A percentile compares a stretch with the other conserved stretches of the same genome.
These are phyloP conservation scores for Xylariales sp. DNA, from an alignment of 2,329 filamentous ascomycete species.

Conservation along the genomic window DNA sequence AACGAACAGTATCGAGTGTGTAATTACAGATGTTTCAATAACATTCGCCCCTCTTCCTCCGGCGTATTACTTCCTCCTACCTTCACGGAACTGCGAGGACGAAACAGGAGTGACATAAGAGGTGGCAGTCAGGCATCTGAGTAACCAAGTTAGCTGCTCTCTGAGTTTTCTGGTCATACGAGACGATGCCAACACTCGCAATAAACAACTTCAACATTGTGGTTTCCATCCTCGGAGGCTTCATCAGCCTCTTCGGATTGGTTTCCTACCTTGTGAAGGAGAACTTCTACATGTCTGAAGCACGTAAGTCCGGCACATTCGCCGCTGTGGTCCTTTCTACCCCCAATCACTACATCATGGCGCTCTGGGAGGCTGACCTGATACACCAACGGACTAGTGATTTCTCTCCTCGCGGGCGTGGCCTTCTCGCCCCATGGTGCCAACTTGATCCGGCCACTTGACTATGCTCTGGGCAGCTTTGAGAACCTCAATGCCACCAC, in stretches of 20 bases:
- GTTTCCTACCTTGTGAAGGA: constrained; percentile 90
- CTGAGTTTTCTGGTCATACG: too few relatives aligned
- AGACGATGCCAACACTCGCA: constrained; percentile 51
- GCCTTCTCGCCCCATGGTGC: constrained; percentile 73
- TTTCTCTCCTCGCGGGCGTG: constrained; percentile 75
- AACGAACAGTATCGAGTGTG: not conserved
- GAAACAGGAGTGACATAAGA: constrained; percentile 21
- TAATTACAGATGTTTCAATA: constrained; percentile 38
- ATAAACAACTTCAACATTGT: constrained; percentile 81
- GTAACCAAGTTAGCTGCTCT: too few relatives aligned
- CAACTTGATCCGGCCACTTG: constrained; percentile 69
- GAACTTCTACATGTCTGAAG: constrained; percentile 86
- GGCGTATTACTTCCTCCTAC: constrained; percentile 22
- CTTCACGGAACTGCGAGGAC: constrained; percentile 29
- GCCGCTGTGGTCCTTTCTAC: not conserved
- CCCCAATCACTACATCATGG: too few relatives aligned
- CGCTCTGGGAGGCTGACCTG: too few relatives aligned
- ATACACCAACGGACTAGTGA: constrained; percentile 58
- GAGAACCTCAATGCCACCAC: constrained; percentile 67
- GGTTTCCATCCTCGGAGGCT: constrained; percentile 75
- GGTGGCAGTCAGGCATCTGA: too few relatives aligned
- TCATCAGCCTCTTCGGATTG: constrained; percentile 84
- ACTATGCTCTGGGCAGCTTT: constrained; percentile 61
- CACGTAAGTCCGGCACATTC: constrained; percentile 52
- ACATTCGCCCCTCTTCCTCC: constrained; percentile 25